Evolutionary conservation across 192 early-diverging fungal genomes (phyloP).

Genomic region (Coemansia sp.): DNA sequence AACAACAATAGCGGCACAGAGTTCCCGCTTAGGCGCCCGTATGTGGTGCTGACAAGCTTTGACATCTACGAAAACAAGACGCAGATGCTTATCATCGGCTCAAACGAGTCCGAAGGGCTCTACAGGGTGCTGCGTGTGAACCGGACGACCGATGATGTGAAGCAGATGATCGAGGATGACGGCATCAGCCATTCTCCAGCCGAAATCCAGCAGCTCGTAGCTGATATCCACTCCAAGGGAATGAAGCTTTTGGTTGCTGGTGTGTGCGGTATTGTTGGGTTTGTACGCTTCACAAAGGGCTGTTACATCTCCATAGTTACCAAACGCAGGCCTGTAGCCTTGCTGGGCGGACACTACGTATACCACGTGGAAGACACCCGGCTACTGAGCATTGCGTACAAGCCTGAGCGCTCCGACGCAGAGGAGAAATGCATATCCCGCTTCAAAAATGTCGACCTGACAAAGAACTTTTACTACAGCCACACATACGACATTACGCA

Average conservation of each 20-base stretch:
- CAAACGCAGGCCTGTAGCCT: conserved; percentile 77
- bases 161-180: conserved; percentile 79
- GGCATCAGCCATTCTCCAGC: conserved; percentile 72
- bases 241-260: conserved; percentile 38
- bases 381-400: conserved; percentile 70
- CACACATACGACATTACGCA: conserved; percentile 96
- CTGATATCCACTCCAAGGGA: conserved; percentile 74
- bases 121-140: conserved; percentile 90
- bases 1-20: conserved; percentile 16
- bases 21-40: conserved; percentile 27
- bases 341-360: conserved; percentile 92
- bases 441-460: conserved; percentile 91
- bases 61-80: conserved; percentile 88
- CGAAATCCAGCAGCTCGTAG: conserved; percentile 67
- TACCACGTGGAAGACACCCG: conserved; percentile 94
- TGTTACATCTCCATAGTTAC: conserved; percentile 90
- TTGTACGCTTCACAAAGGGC: conserved; percentile 89
- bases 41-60: conserved; percentile 67
- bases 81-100: conserved; percentile 81
- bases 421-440: conserved; percentile 76
- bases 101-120: conserved; percentile 69
- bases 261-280: conserved; percentile 59
- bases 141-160: conserved; percentile 63
- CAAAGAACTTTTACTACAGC: conserved; percentile 96
- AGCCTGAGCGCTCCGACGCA: conserved; percentile 70